Evolutionary conservation across 1,284 basidiomycete genomes (phyloP).

Genomic region (Apiotrichum siamense): DNA sequence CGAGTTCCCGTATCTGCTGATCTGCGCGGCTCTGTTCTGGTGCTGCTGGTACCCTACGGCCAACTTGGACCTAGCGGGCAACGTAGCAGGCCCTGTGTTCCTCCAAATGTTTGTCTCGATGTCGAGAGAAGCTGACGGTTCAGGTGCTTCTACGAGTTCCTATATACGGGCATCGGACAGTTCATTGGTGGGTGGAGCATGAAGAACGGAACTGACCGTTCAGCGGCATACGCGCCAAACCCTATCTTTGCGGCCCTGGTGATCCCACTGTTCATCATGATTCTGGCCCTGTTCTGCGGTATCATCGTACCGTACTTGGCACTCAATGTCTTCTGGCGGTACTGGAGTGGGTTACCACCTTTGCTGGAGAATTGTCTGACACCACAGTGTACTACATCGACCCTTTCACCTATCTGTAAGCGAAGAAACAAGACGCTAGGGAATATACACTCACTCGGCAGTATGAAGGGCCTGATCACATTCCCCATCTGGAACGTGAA

Average conservation of each 20-base stretch:
- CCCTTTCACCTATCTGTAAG: constrained; percentile 16
- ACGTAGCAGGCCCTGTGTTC: constrained; percentile 25
- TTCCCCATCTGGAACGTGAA: constrained; percentile 15
- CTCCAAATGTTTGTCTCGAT: constrained; percentile 31
- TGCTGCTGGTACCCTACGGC: constrained; percentile 5
- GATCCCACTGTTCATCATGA: constrained; percentile 5
- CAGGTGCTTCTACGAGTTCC: constrained; percentile 38
- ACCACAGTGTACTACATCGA: constrained; percentile 14
- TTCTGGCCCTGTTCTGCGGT: constrained; percentile 10
- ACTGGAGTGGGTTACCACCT: constrained; percentile 1
- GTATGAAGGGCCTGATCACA: constrained; percentile 12
- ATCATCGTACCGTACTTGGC: constrained; percentile 8
- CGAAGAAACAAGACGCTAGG: too few relatives aligned
- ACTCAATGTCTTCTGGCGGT: constrained; percentile 2
- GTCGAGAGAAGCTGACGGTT: background rate
- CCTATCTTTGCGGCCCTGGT: constrained; percentile 34
- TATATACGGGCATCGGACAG: constrained; percentile 43
- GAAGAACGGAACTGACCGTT: background rate
- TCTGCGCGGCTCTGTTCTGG: constrained; percentile 25
- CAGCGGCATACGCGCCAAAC: constrained; percentile 35
- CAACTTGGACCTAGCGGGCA: background rate
- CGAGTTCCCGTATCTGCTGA: constrained; percentile 37
- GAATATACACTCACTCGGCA: background rate
- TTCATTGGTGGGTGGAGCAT: constrained; percentile 9
- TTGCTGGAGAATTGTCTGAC: background rate